Conservation (phyloP, 345 rosid species). For the Eucalyptus pauciflora region DNA sequence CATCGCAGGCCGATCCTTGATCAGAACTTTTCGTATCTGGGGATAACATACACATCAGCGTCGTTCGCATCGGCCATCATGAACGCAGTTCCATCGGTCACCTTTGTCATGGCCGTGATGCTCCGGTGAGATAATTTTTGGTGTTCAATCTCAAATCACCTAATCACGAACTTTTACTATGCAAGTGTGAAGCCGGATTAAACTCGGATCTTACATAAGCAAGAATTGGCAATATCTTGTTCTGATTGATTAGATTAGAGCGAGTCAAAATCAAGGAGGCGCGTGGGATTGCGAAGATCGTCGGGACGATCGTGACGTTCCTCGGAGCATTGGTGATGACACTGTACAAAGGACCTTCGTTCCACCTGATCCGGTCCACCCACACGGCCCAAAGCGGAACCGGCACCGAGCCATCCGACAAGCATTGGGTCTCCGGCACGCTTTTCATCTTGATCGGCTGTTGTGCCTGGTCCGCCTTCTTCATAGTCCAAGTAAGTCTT, state of each 20-base stretch:
- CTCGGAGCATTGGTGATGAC: slow-evolving; percentile 71
- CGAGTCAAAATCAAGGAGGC: slow-evolving; percentile 26
- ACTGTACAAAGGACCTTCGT: slow-evolving; percentile 53
- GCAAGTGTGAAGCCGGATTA: background rate
- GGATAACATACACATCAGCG: slow-evolving; percentile 68
- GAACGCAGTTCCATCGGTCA: slow-evolving; percentile 75
- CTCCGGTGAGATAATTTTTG: slow-evolving; percentile 18
- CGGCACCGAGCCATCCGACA: slow-evolving; percentile 6
- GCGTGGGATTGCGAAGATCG: slow-evolving; percentile 48
- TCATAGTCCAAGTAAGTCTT: slow-evolving; percentile 31
- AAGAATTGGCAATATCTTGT: background rate
- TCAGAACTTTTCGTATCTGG: slow-evolving; percentile 54
- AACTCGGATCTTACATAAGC: background rate
- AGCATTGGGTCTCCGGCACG: slow-evolving; percentile 56
- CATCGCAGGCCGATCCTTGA: slow-evolving; percentile 57
- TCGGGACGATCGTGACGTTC: slow-evolving; percentile 48
- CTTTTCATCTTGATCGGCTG: slow-evolving; percentile 53
- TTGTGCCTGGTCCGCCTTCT: slow-evolving; percentile 69
- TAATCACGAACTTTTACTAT: background rate
- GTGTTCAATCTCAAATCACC: background rate
- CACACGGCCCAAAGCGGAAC: background rate
- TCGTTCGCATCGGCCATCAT: slow-evolving; percentile 57
- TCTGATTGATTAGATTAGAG: slow-evolving; percentile 30
- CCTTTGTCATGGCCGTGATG: slow-evolving; percentile 55
- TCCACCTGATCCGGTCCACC: slow-evolving; percentile 25